Base-by-base conservation (phyloP, 1,284 basidiomycete species). In the Rhodotorula mucilaginosa region DNA sequence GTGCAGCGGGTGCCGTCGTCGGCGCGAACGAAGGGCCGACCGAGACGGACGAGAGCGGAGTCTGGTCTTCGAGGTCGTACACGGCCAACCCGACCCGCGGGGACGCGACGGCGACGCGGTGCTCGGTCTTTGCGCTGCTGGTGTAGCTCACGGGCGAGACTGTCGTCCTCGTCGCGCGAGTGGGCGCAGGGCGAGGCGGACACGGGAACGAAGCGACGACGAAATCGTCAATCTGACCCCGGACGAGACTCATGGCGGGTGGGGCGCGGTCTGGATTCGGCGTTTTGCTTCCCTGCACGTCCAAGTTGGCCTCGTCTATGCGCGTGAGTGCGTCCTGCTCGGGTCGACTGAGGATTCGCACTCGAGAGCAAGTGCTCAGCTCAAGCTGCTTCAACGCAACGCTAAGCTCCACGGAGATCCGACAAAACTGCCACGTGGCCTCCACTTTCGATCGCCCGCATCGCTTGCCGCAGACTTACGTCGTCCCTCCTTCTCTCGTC, bases 41-140 rank as follows among this genome's bases (percentile, higher is more conserved):
- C 1, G 75, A 72, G 65, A 76, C 65, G 21, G 70, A 72, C 26
- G 75, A 74, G 8, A 76, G 69, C 19, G 75, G 73, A 0, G 75
- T 76, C 44, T 76, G 75, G 68, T 76, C 75, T 13, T 66, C 66
- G 56, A 71, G 69, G 59, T 76, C 74, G 66, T 74, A 76, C 19
- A 76, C 54, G 16, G 69, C 65, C 16, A 74, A 31, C 4, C 74
- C 74, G 16, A 67, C 65, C 6, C 61, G 54, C 0, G 69, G 65
- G 0, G 69, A 65, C 2, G 68, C 67, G 1, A 76, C 64, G 7
- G 59, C 60, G 48, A 76, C 63, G 21, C 74, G 49, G 13, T 31
- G 58, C 15, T 71, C 65, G 39, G 68, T 68, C 21, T 67, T 71
- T 3, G 67, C 26, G 10, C 60, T 48, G 7, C 4, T 39, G 12